Percentiles rank a stretch among this genome's conserved stretches.
phyloP scores from a whole-genome alignment of 2,329 filamentous ascomycete genomes.

The Colletotrichum salicis region DNA sequence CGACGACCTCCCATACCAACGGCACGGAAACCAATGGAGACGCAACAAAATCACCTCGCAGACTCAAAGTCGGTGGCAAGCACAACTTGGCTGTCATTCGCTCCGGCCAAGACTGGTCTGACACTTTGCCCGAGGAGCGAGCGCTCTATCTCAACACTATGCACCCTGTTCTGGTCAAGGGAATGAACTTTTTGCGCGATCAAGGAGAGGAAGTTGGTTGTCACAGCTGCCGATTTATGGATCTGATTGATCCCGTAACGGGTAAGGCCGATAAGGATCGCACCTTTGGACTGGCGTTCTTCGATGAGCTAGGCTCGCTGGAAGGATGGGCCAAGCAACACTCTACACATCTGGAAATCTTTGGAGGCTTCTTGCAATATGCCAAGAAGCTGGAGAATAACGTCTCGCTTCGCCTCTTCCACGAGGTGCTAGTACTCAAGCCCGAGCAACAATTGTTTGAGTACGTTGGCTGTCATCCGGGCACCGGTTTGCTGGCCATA shows the following conservation, averaged over 20 bases:
- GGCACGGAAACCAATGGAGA: not conserved
- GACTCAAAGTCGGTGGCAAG: slow-evolving; percentile 45
- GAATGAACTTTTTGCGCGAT: slow-evolving; percentile 57
- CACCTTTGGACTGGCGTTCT: slow-evolving; percentile 55
- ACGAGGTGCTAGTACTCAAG: slow-evolving; percentile 53
- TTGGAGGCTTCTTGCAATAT: slow-evolving; percentile 52
- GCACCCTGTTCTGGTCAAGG: slow-evolving; percentile 54
- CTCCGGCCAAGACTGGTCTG: slow-evolving; percentile 58
- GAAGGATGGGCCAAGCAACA: slow-evolving; percentile 53
- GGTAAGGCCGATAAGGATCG: slow-evolving; percentile 42
- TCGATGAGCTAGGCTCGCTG: slow-evolving; percentile 51
- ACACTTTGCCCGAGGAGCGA: slow-evolving; percentile 51
- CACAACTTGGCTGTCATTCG: slow-evolving; percentile 55
- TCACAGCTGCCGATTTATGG: slow-evolving; percentile 55
- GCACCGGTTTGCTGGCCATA: slow-evolving; percentile 45
- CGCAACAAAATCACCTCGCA: not conserved
- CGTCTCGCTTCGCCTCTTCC: slow-evolving; percentile 50
- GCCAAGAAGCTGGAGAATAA: slow-evolving; percentile 48
- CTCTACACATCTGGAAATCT: slow-evolving; percentile 53
- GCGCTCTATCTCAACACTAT: slow-evolving; percentile 56
- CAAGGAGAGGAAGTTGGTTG: slow-evolving; percentile 55
- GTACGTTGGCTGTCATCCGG: slow-evolving; percentile 52
- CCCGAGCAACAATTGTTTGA: slow-evolving; percentile 54
- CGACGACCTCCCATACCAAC: slow-evolving; percentile 30
- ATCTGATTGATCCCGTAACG: slow-evolving; percentile 46